A percentile compares a stretch with the other conserved stretches of the same genome.
These are phyloP conservation scores for Schizochytrium sp. DNA, from an alignment of 108 stramenopile species.

Conservation along the genomic window DNA sequence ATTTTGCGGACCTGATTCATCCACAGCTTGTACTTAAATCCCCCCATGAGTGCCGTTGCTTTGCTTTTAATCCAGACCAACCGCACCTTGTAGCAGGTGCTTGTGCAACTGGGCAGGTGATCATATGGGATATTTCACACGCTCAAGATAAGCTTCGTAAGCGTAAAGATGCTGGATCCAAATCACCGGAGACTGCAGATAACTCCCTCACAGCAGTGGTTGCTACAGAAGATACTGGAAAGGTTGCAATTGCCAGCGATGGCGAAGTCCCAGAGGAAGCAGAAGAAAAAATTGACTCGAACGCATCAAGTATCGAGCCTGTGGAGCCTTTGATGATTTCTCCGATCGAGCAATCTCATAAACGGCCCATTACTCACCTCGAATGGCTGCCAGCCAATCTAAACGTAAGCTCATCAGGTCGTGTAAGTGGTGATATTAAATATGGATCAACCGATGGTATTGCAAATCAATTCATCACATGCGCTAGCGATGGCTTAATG, in stretches of 20 bases:
- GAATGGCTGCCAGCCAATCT: constrained; percentile 70
- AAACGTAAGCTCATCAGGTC: constrained; percentile 71
- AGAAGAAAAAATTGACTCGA: constrained; percentile 61
- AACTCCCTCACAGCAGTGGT: not conserved
- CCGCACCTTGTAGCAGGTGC: constrained; percentile 74
- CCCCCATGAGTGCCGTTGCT: constrained; percentile 75
- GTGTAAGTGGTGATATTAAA: constrained; percentile 70
- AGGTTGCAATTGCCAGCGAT: not conserved
- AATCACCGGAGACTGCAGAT: not conserved
- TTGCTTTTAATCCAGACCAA: constrained; percentile 74
- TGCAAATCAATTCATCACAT: constrained; percentile 77
- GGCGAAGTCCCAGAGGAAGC: not conserved
- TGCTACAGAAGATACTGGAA: not conserved
- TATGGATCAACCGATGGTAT: constrained; percentile 65
- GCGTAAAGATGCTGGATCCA: constrained; percentile 44
- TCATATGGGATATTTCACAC: constrained; percentile 74
- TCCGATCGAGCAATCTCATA: constrained; percentile 73
- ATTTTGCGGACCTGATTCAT: constrained; percentile 77
- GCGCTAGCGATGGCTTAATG: constrained; percentile 76
- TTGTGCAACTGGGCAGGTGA: constrained; percentile 73
- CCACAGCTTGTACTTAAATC: constrained; percentile 75
- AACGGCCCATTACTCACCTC: constrained; percentile 72
- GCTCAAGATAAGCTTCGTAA: constrained; percentile 62
- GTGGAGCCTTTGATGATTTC: constrained; percentile 68
- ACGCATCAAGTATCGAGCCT: constrained; percentile 37